Evolutionary conservation across 768 basidiomycete genomes (phyloP), one percentile per base, ranked within the genome.

Genomic region (Lactifluus hygrophoroides): DNA sequence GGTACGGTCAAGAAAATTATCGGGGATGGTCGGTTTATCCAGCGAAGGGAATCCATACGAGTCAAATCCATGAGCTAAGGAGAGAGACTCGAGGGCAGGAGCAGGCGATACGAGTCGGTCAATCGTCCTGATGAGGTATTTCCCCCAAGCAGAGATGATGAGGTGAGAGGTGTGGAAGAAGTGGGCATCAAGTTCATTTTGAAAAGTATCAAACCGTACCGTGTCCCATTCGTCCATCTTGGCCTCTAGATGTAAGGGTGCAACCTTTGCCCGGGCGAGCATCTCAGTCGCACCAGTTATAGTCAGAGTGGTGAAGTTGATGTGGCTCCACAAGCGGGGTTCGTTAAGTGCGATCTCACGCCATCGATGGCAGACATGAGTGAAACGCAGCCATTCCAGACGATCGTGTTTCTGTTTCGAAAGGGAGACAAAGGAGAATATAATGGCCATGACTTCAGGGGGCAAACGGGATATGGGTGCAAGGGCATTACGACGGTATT

Each of bases 331-430:
- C 27, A 62, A 32, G 16, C 42, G 37, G 28, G 52, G 57, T 19
- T 54, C 35, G 10, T 35, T n/a, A 28, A 62, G 53, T 21, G 61
- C 61, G 16, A 58, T 51, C 9, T 62, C 52, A 14, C 57, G 61
- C 61, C 61, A 62, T 38, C 17, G 52, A 11, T 21, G 61, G 13
- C 57, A 62, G 25, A 62, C 61, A n/a, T 55, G 61, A 6, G 57
- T 17, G 16, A 58, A 34, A 17, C 28, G 10, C 35, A 62, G 32
- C 61, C 61, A 62, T 9, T 5, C 17, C 16, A 51, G 42, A n/a
- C 2, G 6, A 16, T 21, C 10, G 3, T 34, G 28, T 38, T 19
- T 25, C 37, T n/a, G 23, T 32, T 11, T 13, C 6, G 21, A 34
- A 11, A 17, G 3, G 16, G 54, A 37, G 21, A 62, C 13, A 14